These are phyloP conservation scores for Ascochyta lentis DNA, from an alignment of 2,329 filamentous ascomycete genomes.

Conservation along the genomic window DNA sequence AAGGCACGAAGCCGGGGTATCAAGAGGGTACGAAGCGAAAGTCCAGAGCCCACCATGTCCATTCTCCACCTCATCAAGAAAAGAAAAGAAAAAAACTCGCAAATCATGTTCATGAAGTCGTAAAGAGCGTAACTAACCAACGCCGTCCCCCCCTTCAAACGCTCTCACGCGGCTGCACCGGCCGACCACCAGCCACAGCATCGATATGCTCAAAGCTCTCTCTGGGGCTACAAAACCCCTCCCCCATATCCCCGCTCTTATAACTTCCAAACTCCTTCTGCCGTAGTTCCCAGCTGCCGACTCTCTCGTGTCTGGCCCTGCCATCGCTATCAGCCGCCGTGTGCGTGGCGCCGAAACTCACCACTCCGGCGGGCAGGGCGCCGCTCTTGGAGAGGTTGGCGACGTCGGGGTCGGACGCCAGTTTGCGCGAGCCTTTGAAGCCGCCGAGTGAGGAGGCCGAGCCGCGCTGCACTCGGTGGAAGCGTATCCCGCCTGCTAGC, in stretches of 20 bases:
- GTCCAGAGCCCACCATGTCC: background rate
- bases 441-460: constrained; percentile 50
- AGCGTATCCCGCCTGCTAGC: constrained; percentile 55
- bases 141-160: constrained; percentile 46
- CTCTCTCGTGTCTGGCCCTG: constrained; percentile 54
- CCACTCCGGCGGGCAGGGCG: constrained; percentile 40
- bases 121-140: background rate
- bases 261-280: constrained; percentile 42
- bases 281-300: constrained; percentile 64
- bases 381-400: constrained; percentile 53
- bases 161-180: constrained; percentile 57
- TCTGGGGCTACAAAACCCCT: constrained; percentile 36
- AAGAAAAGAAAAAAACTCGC: no score
- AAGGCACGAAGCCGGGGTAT: constrained; percentile 32
- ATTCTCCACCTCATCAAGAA: background rate
- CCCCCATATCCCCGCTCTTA: constrained; percentile 23
- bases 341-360: constrained; percentile 25
- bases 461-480: constrained; percentile 45
- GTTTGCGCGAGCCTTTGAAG: constrained; percentile 63
- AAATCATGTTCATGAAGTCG: background rate
- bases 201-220: constrained; percentile 57
- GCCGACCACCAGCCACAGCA: constrained; percentile 46
- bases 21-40: constrained; percentile 35
- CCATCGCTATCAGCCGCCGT: constrained; percentile 23
- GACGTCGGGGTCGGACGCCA: constrained; percentile 62